Evolutionary conservation across 495 filamentous ascomycete species (phyloP), one percentile per base, ranked within the genome.

Genomic region (Aspergillus indologenus): DNA sequence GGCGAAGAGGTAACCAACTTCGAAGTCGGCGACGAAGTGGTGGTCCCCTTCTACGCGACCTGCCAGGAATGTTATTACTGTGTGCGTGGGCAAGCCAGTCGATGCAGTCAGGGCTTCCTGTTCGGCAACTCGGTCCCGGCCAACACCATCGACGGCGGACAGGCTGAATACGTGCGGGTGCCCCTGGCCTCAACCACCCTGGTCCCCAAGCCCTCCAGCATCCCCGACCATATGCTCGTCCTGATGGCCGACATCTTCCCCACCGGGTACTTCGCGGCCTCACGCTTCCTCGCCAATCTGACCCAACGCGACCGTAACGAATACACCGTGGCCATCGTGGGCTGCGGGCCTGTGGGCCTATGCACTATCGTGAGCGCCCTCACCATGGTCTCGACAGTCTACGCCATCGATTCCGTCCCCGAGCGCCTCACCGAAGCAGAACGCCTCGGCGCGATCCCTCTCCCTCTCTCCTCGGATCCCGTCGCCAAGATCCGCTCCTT

Each of bases 1-100:
- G 90, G 90, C 1, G 62, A 68, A 3, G 73, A 65, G 0, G 87
- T 93, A 19, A 82, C 81, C 62, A 79, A 70, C 1, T 76, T 93
- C 61, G 72, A 84, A 58, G 63, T 81, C n/a, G 90, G 90, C 2
- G 90, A 93, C 66, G 79, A 79, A 49, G 78, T 91, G 17, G 86
- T 91, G 26, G 74, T 81, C 3, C 89, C 90, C 0, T 95, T 95
- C 65, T 91, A 88, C 9, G 47, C 57, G 18, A 60, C 56, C 62
- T 90, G 88, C 69, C 79, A 81, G 31, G 75, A 84, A 24, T 96
- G 91, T 71, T 95, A 91, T 79, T 96, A 94, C 76, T 96, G 92
- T 76, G 77, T 18, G 3, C 58, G 64, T 7, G 63, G 65, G 0
- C 61, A 63, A 17, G 56, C 67, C 12, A 65, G 62, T n/a, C 66